Evolutionary conservation across 495 filamentous ascomycete species (phyloP), one percentile per base, ranked within the genome.

Genomic region (Umbilicaria muhlenbergii): DNA sequence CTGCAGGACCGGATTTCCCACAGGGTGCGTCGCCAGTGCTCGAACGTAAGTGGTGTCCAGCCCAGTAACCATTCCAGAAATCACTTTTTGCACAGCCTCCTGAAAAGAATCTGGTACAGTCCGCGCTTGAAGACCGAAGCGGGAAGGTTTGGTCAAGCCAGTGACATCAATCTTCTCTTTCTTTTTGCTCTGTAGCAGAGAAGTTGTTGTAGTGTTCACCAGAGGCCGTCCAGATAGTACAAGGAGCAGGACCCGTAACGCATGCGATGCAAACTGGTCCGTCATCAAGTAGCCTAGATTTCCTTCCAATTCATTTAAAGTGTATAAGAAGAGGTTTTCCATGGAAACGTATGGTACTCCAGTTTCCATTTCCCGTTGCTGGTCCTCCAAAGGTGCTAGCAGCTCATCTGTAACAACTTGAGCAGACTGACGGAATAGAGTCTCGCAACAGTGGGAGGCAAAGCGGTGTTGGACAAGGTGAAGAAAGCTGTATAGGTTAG

Each of bases 391-490:
- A 11, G 67, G 58, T 31, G 72, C 64, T 40, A 69, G 73, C 42
- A 85, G 58, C 58, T 88, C 83, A 48, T 79, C 63, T 16, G 79
- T 81, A 18, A 94, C 81, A 6, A 82, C 64, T 0, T 81, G 77
- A 14, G 87, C 88, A 8, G 82, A 80, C 43, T 80, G 74, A 32
- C 86, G 66, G 53, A 98, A 95, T 10, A 98, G 68, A 13, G 83
- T 86, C 64, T 98, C 91, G 60, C 89, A 95, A 57, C 88, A 96
- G 62, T 98, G 91, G 41, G 84, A 86, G 3, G 91, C 91, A 56
- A 98, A 98, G 21, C 88, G 81, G 59, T 98, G 91, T 53, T 91
- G 87, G 17, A 94, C 75, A 24, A 95, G 70, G 52, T 84, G 75
- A 41, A 93, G 58, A 62, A 94, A 95, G 54, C 70, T 74, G 44